Base-by-base conservation (phyloP, 1,284 basidiomycete species). In the Ganoderma boninense region DNA sequence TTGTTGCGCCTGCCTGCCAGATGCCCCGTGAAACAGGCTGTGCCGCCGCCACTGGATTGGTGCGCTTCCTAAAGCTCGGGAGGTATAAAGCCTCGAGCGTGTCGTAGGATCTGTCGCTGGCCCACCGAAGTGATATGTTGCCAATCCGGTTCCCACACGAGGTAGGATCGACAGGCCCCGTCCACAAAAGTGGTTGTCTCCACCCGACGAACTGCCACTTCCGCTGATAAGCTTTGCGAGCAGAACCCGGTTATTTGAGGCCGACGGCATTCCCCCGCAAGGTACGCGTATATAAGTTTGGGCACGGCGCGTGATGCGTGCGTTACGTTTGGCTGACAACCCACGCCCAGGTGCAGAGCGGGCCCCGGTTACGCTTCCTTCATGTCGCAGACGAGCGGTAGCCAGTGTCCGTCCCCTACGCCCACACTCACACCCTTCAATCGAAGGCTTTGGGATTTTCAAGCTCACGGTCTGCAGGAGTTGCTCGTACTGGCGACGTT, bases 341-440 rank as follows among this genome's bases (percentile, higher is more conserved):
- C 54, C 54, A 57, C 54, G 54, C 54, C 54, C 54, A 57, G 54
- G 23, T 13, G 32, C 20, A 29, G 54, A 29, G 32, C 54, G 54
- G 54, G 32, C 13, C 54, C 57, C 57, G 35, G 57, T 23, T 35
- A 35, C 35, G 10, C 35, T 35, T 35, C 10, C 35, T 35, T 29
- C 57, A 60, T 60, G 57, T 40, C 57, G 20, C 57, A 38, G 35
- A 60, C 35, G 18, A 23, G 20, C 11, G n/a, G 35, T 11, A n/a
- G 35, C 57, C 57, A 60, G 35, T 60, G 57, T 40, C 57, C 57
- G 35, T 60, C 57, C 4, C 57, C 57, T 29, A 60, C 57, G 20
- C 54, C 54, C 16, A 29, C 54, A 14, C 29, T 29, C 32, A 29
- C 54, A 14, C 54, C 54, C 32, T 60, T 60, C 57, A 60, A 60